Percentiles rank a stretch among this genome's conserved stretches.
phyloP scores from a whole-genome alignment of 345 rosid species.

The Lumnitzera littorea region DNA sequence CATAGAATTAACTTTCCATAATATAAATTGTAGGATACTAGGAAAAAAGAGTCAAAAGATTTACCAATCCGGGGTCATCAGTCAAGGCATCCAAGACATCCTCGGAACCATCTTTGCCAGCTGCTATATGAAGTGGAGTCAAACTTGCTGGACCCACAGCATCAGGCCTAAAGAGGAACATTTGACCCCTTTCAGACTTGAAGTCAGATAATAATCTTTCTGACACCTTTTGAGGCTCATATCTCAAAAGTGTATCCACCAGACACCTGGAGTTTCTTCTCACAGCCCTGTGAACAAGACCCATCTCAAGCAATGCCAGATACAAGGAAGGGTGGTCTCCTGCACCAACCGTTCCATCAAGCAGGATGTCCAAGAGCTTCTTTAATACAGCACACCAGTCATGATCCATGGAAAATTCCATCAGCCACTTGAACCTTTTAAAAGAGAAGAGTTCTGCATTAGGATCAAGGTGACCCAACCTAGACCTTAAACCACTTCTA shows the following conservation, averaged over 20 bases:
- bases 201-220: conserved; percentile 18
- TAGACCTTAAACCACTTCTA: conserved; percentile 56
- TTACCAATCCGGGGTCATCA: conserved; percentile 86
- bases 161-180: conserved; percentile 73
- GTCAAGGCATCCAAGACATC: conserved; percentile 77
- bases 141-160: conserved; percentile 85
- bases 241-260: conserved; percentile 76
- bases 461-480: conserved; percentile 59
- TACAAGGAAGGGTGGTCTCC: conserved; percentile 50
- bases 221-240: conserved; percentile 34
- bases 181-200: conserved; percentile 18
- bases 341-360: conserved; percentile 55
- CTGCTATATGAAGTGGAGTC: conserved; percentile 99
- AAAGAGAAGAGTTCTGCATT: conserved; percentile 54
- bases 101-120: conserved; percentile 98
- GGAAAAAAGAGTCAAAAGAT: conserved; percentile 9
- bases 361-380: conserved; percentile 65
- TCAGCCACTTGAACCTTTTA: conserved; percentile 74
- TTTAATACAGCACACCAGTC: conserved; percentile 96
- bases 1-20: no score
- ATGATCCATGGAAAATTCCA: conserved; percentile 89
- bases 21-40: background rate
- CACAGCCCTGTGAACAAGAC: conserved; percentile 89
- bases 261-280: conserved; percentile 80
- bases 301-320: conserved; percentile 56